Evolutionary conservation across 495 filamentous ascomycete species (phyloP).

Genomic region (Gamarada debralockiae): DNA sequence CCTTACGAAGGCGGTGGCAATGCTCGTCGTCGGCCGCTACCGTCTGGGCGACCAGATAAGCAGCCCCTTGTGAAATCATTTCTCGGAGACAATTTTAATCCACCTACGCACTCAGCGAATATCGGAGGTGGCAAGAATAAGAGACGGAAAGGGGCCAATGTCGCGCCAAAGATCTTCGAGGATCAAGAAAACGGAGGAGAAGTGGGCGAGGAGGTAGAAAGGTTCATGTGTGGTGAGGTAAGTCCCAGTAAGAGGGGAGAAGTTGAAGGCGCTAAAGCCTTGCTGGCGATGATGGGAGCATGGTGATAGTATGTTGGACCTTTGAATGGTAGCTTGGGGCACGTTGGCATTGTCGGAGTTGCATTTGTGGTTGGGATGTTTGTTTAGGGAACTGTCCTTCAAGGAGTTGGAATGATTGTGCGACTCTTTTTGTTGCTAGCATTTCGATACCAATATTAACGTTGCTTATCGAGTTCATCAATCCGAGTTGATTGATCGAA

Average conservation of each 20-base stretch:
- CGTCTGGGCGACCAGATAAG: constrained; percentile 9
- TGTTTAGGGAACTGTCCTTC: too few relatives aligned
- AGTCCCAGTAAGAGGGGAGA: constrained; percentile 61
- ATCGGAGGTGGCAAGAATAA: constrained; percentile 14
- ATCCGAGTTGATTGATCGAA: too few relatives aligned
- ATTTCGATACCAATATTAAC: too few relatives aligned
- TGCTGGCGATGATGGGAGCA: constrained; percentile 58
- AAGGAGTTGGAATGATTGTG: too few relatives aligned
- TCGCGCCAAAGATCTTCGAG: constrained; percentile 19
- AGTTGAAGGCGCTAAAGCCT: constrained; percentile 72
- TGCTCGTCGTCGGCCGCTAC: constrained; percentile 27
- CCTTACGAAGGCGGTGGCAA: constrained; percentile 26
- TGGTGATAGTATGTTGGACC: too few relatives aligned
- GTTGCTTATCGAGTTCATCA: too few relatives aligned
- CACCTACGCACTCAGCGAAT: constrained; percentile 28
- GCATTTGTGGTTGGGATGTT: too few relatives aligned
- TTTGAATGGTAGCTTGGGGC: too few relatives aligned
- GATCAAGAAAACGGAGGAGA: constrained; percentile 33
- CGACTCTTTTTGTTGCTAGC: too few relatives aligned
- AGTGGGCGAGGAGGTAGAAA: constrained; percentile 55
- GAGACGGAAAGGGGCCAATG: constrained; percentile 16
- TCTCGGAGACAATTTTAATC: constrained; percentile 34
- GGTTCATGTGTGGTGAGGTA: constrained; percentile 60
- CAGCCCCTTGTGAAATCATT: constrained; percentile 8
- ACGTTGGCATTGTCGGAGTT: too few relatives aligned